Evolutionary conservation across 2,329 filamentous ascomycete species (phyloP).

Genomic region (Penicillium psychrosexuale): DNA sequence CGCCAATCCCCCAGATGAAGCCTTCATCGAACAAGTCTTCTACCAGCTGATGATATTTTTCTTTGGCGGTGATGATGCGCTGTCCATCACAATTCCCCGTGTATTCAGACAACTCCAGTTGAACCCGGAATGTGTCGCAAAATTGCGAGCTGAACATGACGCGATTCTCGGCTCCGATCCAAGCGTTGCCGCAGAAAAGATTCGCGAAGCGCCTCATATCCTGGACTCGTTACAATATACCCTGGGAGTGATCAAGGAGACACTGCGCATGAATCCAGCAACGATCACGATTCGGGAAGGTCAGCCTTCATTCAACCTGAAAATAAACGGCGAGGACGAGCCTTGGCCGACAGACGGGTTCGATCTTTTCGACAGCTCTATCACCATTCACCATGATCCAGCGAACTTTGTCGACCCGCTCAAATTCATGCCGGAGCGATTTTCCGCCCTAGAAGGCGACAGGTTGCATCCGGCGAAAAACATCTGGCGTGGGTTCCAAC

Average conservation of each 20-base stretch:
- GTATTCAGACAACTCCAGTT: neutral
- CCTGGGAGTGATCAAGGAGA: neutral
- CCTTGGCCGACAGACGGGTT: neutral
- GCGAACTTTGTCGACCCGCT: neutral
- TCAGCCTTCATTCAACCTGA: neutral
- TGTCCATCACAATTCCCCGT: neutral
- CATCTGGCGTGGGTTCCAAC: neutral
- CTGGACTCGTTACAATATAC: neutral
- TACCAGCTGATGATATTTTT: neutral
- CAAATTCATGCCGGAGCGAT: neutral
- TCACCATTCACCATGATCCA: neutral
- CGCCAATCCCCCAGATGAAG: neutral
- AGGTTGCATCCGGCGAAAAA: neutral
- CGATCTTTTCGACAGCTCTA: neutral
- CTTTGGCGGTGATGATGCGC: neutral
- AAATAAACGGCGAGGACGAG: neutral
- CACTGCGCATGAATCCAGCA: neutral
- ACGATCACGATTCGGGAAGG: neutral
- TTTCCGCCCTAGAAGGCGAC: neutral
- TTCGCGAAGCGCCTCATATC: neutral
- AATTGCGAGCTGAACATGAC: neutral
- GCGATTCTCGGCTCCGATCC: neutral
- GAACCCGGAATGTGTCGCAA: neutral
- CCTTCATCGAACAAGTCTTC: neutral
- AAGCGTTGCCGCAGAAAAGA: neutral